These are phyloP conservation scores for Curvularia verruculosa DNA, from an alignment of 2,329 filamentous ascomycete genomes.

Conservation along the genomic window DNA sequence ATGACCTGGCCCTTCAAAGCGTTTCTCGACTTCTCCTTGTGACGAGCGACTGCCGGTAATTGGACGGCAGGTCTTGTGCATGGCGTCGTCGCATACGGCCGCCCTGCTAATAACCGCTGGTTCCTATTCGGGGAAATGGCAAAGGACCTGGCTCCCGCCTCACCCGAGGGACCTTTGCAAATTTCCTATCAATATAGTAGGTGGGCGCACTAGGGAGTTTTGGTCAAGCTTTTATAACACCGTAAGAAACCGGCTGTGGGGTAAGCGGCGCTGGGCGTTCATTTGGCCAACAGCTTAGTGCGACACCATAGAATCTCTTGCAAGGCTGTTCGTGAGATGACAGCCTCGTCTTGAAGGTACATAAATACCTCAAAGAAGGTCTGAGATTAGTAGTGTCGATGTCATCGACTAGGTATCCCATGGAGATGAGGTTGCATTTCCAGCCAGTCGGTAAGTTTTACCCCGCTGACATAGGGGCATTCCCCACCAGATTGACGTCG, in stretches of 20 bases:
- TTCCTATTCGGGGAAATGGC: constrained; percentile 8
- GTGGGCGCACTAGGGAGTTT: constrained; percentile 5
- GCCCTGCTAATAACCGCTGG: background rate
- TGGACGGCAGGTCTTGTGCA: background rate
- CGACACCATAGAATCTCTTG: constrained; percentile 4
- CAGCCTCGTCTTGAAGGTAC: background rate
- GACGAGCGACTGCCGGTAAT: background rate
- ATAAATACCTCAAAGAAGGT: background rate
- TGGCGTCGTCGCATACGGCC: background rate
- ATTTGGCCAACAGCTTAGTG: constrained; percentile 2
- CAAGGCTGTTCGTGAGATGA: constrained; percentile 7
- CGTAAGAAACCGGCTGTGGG: constrained; percentile 14
- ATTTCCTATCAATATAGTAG: background rate
- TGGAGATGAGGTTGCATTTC: constrained; percentile 10
- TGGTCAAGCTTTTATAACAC: constrained; percentile 5
- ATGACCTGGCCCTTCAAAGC: background rate
- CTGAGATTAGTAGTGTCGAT: background rate
- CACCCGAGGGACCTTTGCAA: background rate
- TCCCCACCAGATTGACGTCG: constrained; percentile 27
- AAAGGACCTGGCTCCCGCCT: background rate
- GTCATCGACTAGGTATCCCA: background rate
- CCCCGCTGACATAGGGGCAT: constrained; percentile 34
- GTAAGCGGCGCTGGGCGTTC: constrained; percentile 14
- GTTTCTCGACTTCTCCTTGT: background rate
- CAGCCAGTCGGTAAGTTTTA: constrained; percentile 21